Evolutionary conservation across 768 basidiomycete species (phyloP).

Genomic region (Coprinellus aureogranulatus): DNA sequence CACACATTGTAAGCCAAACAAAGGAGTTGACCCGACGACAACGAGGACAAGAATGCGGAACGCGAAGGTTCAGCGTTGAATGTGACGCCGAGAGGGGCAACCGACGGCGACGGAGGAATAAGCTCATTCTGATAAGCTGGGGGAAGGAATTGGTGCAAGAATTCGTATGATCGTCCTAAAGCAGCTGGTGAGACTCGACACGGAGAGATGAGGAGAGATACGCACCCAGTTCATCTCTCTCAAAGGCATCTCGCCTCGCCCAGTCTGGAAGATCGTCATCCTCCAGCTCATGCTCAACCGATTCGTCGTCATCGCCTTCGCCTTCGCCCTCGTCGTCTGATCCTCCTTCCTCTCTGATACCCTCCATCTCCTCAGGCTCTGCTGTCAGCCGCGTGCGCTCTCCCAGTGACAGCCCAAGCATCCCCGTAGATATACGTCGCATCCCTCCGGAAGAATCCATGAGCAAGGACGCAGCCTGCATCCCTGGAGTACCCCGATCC

Average conservation of each 20-base stretch:
- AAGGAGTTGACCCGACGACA: conserved; percentile 77
- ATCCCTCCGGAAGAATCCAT: conserved; percentile 23
- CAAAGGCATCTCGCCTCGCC: conserved; percentile 63
- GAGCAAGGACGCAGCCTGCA: conserved; percentile 13
- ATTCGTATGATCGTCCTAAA: conserved; percentile 62
- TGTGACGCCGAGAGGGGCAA: conserved; percentile 21
- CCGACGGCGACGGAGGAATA: conserved; percentile 25
- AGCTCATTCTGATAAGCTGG: conserved; percentile 43
- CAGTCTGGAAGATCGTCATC: conserved; percentile 76
- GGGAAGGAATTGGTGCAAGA: conserved; percentile 63
- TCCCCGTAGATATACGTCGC: conserved; percentile 59
- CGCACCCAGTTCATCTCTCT: conserved; percentile 56
- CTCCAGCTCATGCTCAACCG: conserved; percentile 62
- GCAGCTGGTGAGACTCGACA: conserved; percentile 6
- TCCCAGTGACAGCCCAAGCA: conserved; percentile 47
- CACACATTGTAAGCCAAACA: conserved; percentile 79
- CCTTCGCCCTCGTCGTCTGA: conserved; percentile 40
- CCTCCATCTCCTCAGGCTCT: conserved; percentile 58
- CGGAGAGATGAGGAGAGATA: conserved; percentile 4
- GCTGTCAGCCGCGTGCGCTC: conserved; percentile 39
- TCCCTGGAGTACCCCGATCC: conserved; percentile 15
- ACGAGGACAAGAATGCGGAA: conserved; percentile 44
- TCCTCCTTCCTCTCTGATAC: conserved; percentile 36
- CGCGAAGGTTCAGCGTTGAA: neutral
- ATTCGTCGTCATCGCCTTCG: conserved; percentile 44